phyloP scores from a whole-genome alignment of 495 filamentous ascomycete genomes.

The Tuber brumale region DNA sequence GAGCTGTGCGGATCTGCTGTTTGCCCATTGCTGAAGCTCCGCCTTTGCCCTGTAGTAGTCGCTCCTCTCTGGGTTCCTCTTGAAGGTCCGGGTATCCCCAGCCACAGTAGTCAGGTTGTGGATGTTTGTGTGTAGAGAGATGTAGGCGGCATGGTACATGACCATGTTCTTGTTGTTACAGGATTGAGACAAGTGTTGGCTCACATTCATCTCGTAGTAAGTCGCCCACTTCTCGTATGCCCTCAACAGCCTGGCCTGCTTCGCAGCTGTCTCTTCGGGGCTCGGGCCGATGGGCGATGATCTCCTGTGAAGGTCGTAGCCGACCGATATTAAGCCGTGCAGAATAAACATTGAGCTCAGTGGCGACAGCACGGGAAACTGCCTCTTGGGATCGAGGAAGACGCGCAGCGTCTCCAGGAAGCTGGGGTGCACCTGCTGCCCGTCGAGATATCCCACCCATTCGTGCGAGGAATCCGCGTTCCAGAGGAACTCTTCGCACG shows the following conservation, averaged over 20 bases:
- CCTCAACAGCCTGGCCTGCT: conserved; percentile 30
- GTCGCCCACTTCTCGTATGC: conserved; percentile 39
- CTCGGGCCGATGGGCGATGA: conserved; percentile 30
- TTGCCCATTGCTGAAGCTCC: conserved; percentile 38
- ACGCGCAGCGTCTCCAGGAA: conserved; percentile 39
- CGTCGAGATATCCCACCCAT: conserved; percentile 36
- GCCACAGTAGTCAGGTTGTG: conserved; percentile 34
- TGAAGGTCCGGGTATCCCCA: conserved; percentile 33
- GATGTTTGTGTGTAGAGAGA: conserved; percentile 40
- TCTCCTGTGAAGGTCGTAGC: conserved; percentile 39
- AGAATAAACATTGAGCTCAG: conserved; percentile 38
- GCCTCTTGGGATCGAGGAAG: conserved; percentile 37
- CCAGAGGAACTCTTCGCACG: conserved; percentile 40
- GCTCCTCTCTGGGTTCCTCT: conserved; percentile 24
- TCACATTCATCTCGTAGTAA: conserved; percentile 40
- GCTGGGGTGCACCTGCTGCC: conserved; percentile 27
- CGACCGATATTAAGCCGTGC: conserved; percentile 40
- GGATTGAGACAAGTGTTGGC: conserved; percentile 34
- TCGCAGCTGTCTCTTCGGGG: conserved; percentile 36
- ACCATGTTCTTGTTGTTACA: conserved; percentile 39
- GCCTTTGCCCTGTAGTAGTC: conserved; percentile 40
- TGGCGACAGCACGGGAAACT: conserved; percentile 34
- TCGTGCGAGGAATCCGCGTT: conserved; percentile 36
- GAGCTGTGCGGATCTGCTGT: conserved; percentile 29
- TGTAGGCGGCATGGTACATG: conserved; percentile 42